phyloP scores from a whole-genome alignment of 768 basidiomycete genomes.

The Piloderma croceum region DNA sequence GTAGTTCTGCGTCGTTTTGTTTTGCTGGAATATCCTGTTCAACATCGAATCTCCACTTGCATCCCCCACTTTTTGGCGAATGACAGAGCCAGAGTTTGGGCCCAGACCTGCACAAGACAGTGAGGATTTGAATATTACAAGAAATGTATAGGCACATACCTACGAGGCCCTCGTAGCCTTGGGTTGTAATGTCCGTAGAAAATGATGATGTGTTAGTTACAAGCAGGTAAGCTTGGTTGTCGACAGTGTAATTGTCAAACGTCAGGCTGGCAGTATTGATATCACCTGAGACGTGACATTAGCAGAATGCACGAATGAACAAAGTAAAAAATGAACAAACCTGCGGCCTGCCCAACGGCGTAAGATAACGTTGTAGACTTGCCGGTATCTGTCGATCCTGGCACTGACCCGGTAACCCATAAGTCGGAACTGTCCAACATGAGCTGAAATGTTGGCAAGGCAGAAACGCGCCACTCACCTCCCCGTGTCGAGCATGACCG shows the following conservation, averaged over 20 bases:
- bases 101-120: no score
- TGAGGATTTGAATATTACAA: constrained; percentile 59
- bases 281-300: constrained; percentile 40
- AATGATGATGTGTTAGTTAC: constrained; percentile 61
- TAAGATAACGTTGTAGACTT: constrained; percentile 53
- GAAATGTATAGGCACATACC: constrained; percentile 76
- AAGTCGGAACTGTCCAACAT: constrained; percentile 55
- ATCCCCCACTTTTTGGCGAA: constrained; percentile 49
- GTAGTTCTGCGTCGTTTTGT: constrained; percentile 52
- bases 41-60: constrained; percentile 52
- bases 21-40: constrained; percentile 59
- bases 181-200: constrained; percentile 49
- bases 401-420: constrained; percentile 55
- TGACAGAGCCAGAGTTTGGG: constrained; percentile 65
- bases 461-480: constrained; percentile 37
- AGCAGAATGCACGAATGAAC: neutral
- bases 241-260: constrained; percentile 53
- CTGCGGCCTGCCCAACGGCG: constrained; percentile 61
- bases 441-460: constrained; percentile 4
- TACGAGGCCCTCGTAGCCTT: constrained; percentile 67
- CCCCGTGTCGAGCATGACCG: constrained; percentile 72
- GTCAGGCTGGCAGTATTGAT: constrained; percentile 47
- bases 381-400: constrained; percentile 51
- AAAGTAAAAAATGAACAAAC: constrained; percentile 27
- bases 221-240: constrained; percentile 62